These are phyloP conservation scores for Fusarium beomiforme DNA, from an alignment of 2,329 filamentous ascomycete species.

Conservation along the genomic window DNA sequence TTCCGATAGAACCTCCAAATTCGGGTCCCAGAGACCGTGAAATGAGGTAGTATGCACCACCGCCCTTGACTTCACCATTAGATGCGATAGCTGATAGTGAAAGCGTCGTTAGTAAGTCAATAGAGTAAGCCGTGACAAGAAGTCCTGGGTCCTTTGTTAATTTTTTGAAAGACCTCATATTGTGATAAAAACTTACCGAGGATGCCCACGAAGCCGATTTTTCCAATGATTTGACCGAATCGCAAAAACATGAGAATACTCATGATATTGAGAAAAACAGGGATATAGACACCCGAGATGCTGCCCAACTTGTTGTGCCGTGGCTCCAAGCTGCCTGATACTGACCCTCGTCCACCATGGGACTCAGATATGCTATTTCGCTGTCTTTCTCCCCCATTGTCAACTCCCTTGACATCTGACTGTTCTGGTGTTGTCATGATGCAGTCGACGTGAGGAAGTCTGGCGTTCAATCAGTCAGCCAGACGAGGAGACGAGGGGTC, in stretches of 20 bases:
- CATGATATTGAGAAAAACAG: conserved; percentile 87
- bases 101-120: conserved; percentile 85
- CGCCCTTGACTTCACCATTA: conserved; percentile 88
- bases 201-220: conserved; percentile 82
- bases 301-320: conserved; percentile 74
- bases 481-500: conserved; percentile 35
- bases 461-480: conserved; percentile 4
- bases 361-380: conserved; percentile 5
- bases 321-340: conserved; percentile 46
- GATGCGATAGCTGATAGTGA: conserved; percentile 90
- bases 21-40: conserved; percentile 87
- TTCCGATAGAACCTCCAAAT: conserved; percentile 87
- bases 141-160: conserved; percentile 61
- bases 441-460: conserved; percentile 7
- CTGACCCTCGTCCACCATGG: conserved; percentile 23
- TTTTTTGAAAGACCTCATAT: not conserved
- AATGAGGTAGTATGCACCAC: conserved; percentile 89
- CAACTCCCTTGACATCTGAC: conserved; percentile 22
- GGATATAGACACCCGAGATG: conserved; percentile 84
- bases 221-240: conserved; percentile 85
- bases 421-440: conserved; percentile 37
- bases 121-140: conserved; percentile 78
- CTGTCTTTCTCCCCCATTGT: conserved; percentile 17
- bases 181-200: conserved; percentile 64
- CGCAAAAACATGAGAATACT: conserved; percentile 93